Conservation (phyloP, 2,329 filamentous ascomycete species). For the Aureobasidium namibiae region DNA sequence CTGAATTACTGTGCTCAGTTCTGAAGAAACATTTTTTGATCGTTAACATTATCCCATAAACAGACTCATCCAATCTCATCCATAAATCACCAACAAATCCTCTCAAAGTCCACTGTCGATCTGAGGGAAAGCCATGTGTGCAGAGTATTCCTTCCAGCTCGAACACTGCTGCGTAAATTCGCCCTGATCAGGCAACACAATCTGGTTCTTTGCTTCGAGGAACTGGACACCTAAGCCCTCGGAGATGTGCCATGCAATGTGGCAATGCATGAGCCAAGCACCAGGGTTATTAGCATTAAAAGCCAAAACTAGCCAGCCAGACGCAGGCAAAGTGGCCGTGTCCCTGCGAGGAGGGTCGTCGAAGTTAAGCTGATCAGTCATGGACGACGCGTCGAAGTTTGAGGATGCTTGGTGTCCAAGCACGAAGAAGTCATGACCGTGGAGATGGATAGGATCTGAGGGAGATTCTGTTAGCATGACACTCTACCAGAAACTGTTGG, state of each 20-base stretch:
- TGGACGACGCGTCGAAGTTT: slow-evolving; percentile 24
- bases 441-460: slow-evolving; percentile 21
- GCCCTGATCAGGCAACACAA: slow-evolving; percentile 22
- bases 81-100: neutral
- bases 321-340: slow-evolving; percentile 36
- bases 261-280: slow-evolving; percentile 42
- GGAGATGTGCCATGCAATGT: slow-evolving; percentile 54
- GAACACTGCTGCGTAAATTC: slow-evolving; percentile 23
- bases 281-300: slow-evolving; percentile 48
- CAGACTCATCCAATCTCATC: neutral
- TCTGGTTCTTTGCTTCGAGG: slow-evolving; percentile 34
- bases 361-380: slow-evolving; percentile 22
- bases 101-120: slow-evolving; percentile 32
- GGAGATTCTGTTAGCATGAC: neutral
- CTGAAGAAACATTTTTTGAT: neutral
- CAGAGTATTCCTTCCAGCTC: slow-evolving; percentile 30
- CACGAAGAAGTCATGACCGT: slow-evolving; percentile 30
- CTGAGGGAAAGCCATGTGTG: slow-evolving; percentile 26
- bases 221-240: slow-evolving; percentile 51
- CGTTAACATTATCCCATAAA: neutral
- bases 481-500: too few species aligned
- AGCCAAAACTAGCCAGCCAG: slow-evolving; percentile 42
- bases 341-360: slow-evolving; percentile 43
- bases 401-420: slow-evolving; percentile 24
- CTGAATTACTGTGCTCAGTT: too few species aligned